Evolutionary conservation across 2,329 filamentous ascomycete genomes (phyloP), one percentile per base, ranked within the genome.

Genomic region (Pseudogymnoascus sp.): DNA sequence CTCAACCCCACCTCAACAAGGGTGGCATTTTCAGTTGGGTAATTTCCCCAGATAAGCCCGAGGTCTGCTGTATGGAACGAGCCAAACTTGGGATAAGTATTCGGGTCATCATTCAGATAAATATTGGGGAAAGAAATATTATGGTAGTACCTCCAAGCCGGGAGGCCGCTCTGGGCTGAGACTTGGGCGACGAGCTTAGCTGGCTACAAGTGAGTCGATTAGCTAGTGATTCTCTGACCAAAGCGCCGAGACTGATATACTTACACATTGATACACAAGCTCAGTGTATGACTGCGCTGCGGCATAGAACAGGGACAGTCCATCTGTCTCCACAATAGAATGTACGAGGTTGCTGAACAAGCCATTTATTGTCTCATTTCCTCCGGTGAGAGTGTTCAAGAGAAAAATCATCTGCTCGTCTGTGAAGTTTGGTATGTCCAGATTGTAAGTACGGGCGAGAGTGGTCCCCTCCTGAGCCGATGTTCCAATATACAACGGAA

Each of bases 11-110:
- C 45, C 52, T 72, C 64, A 19, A 66, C 62, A 3, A 38, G 58
- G 1, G 70, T 72, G 2, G 64, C 65, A 36, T 64, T 66, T 12
- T 64, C 60, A 41, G 23, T 52, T 5, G 64, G 58, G 61, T 72
- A 73, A 1, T 71, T 72, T 12, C 71, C 70, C 55, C 69, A 71
- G 9, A 71, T 66, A 19, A 68, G 62, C 2, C 68, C 66, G n/a
- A 76, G 71, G 41, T 76, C 75, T 4, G 67, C 66, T 14, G 62
- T 63, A 58, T 77, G 75, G 45, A 72, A 77, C 2, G 70, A 73
- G 2, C 72, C 71, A 6, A 36, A 52, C 19, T 55, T 25, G 3
- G 38, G 60, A 19, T 30, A 55, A 22, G 60, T 30, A 16, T 35
- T n/a, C 0, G 36, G 22, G 22, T 60, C 36, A n/a, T 30, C 30